Percentiles rank a stretch among this genome's conserved stretches.
These are phyloP conservation scores for Lactuca sativa DNA, from an alignment of 129 eudicot species.

Conservation along the genomic window DNA sequence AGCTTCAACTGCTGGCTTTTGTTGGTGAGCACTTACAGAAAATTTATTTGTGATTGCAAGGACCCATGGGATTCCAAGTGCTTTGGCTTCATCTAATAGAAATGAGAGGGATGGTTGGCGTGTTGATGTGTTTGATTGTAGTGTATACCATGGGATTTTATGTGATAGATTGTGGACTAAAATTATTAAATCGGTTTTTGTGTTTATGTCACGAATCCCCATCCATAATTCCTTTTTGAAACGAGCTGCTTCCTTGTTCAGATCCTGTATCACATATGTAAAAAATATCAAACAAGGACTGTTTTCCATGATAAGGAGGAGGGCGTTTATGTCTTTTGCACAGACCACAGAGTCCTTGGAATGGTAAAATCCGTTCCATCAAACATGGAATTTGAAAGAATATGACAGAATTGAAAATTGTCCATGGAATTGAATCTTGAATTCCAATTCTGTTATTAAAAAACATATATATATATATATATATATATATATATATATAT, in stretches of 20 bases:
- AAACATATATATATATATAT: no score
- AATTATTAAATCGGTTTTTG: slow-evolving; percentile 80
- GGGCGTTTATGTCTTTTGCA: neutral
- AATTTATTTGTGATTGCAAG: slow-evolving; percentile 93
- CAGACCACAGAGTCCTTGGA: no score
- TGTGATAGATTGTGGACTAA: slow-evolving; percentile 93
- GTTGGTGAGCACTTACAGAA: slow-evolving; percentile 92
- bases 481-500: no score
- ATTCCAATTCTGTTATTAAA: no score
- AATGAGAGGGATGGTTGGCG: slow-evolving; percentile 72
- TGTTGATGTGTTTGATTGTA: slow-evolving; percentile 44
- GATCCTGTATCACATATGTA: slow-evolving; percentile 55
- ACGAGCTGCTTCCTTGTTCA: slow-evolving; percentile 66
- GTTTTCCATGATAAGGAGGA: no score
- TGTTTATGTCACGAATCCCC: slow-evolving; percentile 86
- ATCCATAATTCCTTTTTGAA: slow-evolving; percentile 85
- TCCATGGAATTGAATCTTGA: no score
- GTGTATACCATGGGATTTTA: slow-evolving; percentile 62
- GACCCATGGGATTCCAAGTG: slow-evolving; percentile 94
- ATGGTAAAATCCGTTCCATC: no score
- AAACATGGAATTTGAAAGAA: no score
- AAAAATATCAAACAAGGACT: neutral
- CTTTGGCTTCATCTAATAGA: slow-evolving; percentile 78
- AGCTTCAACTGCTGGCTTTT: slow-evolving; percentile 67
- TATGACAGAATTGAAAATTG: no score